A percentile compares a stretch with the other conserved stretches of the same genome.
phyloP scores from a whole-genome alignment of 371 early-diverging fungal species.

The Syncephalastrum sp. region DNA sequence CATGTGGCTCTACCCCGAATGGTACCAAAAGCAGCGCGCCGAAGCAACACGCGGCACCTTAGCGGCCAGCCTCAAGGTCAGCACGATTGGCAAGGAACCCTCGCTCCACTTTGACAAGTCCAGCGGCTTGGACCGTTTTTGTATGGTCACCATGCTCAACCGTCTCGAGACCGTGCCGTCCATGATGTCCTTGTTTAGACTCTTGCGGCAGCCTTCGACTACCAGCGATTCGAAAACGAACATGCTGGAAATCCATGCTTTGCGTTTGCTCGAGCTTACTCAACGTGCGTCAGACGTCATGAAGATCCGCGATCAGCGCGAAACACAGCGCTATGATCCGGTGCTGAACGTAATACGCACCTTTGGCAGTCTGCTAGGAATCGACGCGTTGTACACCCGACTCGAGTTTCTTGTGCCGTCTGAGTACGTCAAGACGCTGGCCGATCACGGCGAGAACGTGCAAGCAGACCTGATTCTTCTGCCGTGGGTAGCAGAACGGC shows the following conservation, averaged over 20 bases:
- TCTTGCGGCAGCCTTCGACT: conserved; percentile 38
- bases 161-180: conserved; percentile 67
- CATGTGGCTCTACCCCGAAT: conserved; percentile 55
- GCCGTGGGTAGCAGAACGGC: conserved; percentile 16
- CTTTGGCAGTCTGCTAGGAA: conserved; percentile 63
- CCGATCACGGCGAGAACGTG: conserved; percentile 14
- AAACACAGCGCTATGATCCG: conserved; percentile 65
- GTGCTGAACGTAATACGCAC: conserved; percentile 73
- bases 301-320: conserved; percentile 59
- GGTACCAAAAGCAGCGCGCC: conserved; percentile 46
- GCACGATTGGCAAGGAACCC: background rate
- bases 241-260: conserved; percentile 39
- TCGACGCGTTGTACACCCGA: conserved; percentile 33
- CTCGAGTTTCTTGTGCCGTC: conserved; percentile 23
- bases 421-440: conserved; percentile 22
- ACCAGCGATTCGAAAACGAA: background rate
- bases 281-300: conserved; percentile 75
- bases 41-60: background rate
- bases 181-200: conserved; percentile 69
- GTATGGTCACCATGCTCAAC: conserved; percentile 63
- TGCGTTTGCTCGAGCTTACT: conserved; percentile 71
- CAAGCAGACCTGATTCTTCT: conserved; percentile 31
- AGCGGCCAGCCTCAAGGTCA: conserved; percentile 6
- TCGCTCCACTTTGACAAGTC: background rate
- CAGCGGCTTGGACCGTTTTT: conserved; percentile 7